A percentile compares a stretch with the other conserved stretches of the same genome.
Conservation (phyloP, 2,329 filamentous ascomycete genomes). For the Xylaria sp. region DNA sequence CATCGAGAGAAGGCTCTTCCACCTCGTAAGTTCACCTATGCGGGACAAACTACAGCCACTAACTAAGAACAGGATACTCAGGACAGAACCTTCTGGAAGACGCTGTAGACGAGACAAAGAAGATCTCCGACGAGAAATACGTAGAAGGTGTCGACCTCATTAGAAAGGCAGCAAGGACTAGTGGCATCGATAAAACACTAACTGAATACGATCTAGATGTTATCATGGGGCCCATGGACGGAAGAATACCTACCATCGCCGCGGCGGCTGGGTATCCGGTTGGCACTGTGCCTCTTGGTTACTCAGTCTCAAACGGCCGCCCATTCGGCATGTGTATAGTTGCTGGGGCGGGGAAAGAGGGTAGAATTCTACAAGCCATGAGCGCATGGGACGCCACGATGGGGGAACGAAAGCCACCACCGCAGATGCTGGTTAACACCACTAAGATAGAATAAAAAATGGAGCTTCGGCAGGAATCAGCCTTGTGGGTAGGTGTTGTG, state of each 20-base stretch:
- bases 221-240: neutral
- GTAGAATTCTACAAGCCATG: constrained; percentile 7
- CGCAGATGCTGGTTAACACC: neutral
- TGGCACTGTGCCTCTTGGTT: constrained; percentile 13
- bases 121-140: too few species aligned
- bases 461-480: too few species aligned
- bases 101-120: too few species aligned
- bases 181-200: neutral
- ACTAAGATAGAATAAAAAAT: too few species aligned
- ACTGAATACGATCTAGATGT: neutral
- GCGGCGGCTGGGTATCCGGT: constrained; percentile 13
- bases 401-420: neutral
- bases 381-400: constrained; percentile 6
- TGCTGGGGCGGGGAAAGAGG: neutral
- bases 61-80: too few species aligned
- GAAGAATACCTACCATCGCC: neutral
- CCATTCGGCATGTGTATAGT: constrained; percentile 9
- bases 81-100: too few species aligned
- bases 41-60: too few species aligned
- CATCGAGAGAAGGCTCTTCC: too few species aligned
- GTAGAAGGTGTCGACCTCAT: too few species aligned
- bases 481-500: too few species aligned
- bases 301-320: constrained; percentile 6
- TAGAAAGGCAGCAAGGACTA: too few species aligned
- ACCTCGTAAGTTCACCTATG: too few species aligned